A percentile compares a stretch with the other conserved stretches of the same genome.
These are phyloP conservation scores for Fragilaria crotonensis DNA, from an alignment of 108 stramenopile genomes.

Conservation along the genomic window DNA sequence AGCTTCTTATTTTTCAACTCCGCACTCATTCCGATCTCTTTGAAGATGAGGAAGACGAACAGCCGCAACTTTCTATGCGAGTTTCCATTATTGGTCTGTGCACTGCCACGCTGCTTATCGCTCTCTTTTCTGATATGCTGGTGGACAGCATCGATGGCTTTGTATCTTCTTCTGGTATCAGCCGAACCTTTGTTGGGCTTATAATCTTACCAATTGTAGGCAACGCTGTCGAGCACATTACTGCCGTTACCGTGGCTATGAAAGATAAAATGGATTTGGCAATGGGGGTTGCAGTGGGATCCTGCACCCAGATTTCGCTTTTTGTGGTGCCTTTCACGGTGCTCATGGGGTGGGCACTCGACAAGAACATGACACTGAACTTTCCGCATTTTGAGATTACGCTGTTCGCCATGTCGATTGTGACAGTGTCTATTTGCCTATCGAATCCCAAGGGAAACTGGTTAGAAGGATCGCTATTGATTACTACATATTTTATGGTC, in stretches of 20 bases:
- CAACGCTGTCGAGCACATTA: constrained; percentile 90
- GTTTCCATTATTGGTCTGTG: constrained; percentile 69
- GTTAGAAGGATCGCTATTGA: constrained; percentile 81
- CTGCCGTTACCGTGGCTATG: constrained; percentile 88
- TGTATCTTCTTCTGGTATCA: constrained; percentile 58
- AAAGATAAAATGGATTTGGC: constrained; percentile 93
- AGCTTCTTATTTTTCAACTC: constrained; percentile 91
- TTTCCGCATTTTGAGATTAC: constrained; percentile 82
- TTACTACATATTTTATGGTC: constrained; percentile 82
- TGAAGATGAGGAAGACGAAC: constrained; percentile 50
- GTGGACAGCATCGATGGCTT: constrained; percentile 85
- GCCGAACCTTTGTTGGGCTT: constrained; percentile 83
- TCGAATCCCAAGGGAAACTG: constrained; percentile 75
- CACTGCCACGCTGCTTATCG: constrained; percentile 63
- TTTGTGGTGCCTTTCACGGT: constrained; percentile 87
- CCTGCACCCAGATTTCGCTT: constrained; percentile 81
- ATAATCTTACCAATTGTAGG: constrained; percentile 91
- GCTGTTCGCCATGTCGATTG: constrained; percentile 57
- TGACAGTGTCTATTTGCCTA: constrained; percentile 53
- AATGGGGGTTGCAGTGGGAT: constrained; percentile 86
- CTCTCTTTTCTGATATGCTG: constrained; percentile 71
- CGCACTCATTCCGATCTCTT: constrained; percentile 84
- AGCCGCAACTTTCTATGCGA: constrained; percentile 49
- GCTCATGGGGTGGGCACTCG: constrained; percentile 73
- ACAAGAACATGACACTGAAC: constrained; percentile 83